Percentiles rank a stretch among this genome's conserved stretches.
Evolutionary conservation across 164 flowering plant species (phyloP).

Genomic region (Santalum album): DNA sequence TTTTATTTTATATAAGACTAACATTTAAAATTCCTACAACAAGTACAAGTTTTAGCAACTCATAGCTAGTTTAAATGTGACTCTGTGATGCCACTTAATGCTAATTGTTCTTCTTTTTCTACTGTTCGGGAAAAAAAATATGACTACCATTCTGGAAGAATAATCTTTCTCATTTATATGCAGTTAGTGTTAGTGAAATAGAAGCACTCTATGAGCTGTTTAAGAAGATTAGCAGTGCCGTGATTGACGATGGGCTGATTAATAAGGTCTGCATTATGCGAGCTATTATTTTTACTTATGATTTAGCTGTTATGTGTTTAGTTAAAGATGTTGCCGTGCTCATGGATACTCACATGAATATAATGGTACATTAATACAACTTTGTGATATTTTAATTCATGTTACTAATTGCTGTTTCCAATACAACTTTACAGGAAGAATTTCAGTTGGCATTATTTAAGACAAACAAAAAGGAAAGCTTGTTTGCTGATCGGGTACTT

Average conservation of each 20-base stretch:
- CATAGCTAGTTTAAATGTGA: too few species aligned
- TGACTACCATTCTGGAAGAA: neutral
- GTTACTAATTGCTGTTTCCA: neutral
- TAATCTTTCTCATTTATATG: conserved; percentile 12
- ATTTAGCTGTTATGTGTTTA: too few species aligned
- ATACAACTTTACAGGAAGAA: conserved; percentile 52
- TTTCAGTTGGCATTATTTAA: conserved; percentile 84
- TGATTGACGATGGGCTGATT: conserved; percentile 81
- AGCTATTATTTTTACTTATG: too few species aligned
- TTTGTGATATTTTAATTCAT: neutral
- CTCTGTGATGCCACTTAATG: too few species aligned
- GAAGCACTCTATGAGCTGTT: conserved; percentile 82
- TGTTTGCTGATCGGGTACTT: conserved; percentile 79
- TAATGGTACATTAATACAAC: too few species aligned
- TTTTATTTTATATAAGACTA: too few species aligned
- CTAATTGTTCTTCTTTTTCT: too few species aligned
- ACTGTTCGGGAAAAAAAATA: too few species aligned
- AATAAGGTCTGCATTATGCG: conserved; percentile 45
- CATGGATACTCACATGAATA: too few species aligned
- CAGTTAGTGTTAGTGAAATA: conserved; percentile 89
- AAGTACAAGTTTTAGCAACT: too few species aligned
- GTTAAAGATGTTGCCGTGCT: too few species aligned
- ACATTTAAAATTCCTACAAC: too few species aligned
- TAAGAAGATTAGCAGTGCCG: conserved; percentile 89
- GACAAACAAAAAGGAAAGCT: conserved; percentile 79